Base-by-base conservation (phyloP, 2,329 filamentous ascomycete genomes). In the Blastomyces parvus region DNA sequence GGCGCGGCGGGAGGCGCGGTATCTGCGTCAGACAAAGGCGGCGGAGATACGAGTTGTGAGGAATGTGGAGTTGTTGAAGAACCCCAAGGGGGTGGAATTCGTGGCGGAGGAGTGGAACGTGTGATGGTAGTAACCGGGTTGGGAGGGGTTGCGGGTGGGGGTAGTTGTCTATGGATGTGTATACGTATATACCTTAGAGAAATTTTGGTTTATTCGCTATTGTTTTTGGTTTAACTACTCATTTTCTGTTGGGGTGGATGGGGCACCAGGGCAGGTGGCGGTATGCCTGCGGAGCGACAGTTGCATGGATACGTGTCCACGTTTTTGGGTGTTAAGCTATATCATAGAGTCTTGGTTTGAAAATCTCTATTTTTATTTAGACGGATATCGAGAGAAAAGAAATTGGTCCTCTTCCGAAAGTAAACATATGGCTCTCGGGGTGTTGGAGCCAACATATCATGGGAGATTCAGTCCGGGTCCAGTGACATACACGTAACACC, bases 41-140 rank as follows among this genome's bases (percentile, higher is more conserved):
- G 88, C 90, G 8, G 94, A 99, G 79, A 83, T 99, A 67, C 86
- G 87, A 73, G 82, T 97, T 50, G 88, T 95, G 61, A 82, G 90
- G 69, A 91, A 93, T 73, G 77, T 89, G 64, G 81, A 80, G 62
- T 86, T 86, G 66, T 74, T 97, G 73, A 79, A 86, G 61, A 76
- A 84, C 64, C 92, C 92, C 13, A 76, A 82, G 53, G 66, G 86
- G 87, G 73, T 64, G 74, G 70, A 74, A 76, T 59, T 59, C 36
- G 57, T 48, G 57, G 36, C 55, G 36, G 55, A 59, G 57, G 57
- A 73, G 56, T 74, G 78, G 73, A 64, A 59, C 53, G 69, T 68
- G 59, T 71, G 60, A 63, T 11, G 33, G 9, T 14, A 33, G 27
- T n/a, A 17, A 38, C 36, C 9, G 1, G 14, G 56, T 30, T 13